Base-by-base conservation (phyloP, 2,329 filamentous ascomycete species). In the Acrodontium crateriforme region DNA sequence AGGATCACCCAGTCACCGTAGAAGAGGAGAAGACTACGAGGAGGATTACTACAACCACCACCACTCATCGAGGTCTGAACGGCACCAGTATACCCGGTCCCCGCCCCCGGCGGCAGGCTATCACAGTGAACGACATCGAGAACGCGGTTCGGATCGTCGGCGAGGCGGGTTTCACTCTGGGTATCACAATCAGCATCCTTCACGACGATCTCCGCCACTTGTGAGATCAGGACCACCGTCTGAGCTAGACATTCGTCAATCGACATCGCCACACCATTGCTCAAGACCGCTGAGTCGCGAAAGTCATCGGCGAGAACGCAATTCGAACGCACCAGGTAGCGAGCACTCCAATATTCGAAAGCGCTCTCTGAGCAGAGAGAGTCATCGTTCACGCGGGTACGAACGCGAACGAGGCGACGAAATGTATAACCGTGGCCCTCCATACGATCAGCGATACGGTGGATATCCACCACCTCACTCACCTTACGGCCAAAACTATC, bases 401-500 rank as follows among this genome's bases (percentile, higher is more conserved):
- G 33, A 35, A 17, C 31, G 29, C 5, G 38, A 40, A 15, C 23
- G 28, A 27, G 44, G 44, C 28, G 27, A 37, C 18, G 43, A 44
- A 3, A 52, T 52, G 48, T 49, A 50, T 28, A 37, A 40, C 22
- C 49, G 49, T 9, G 44, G 45, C 8, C 38, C 40, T 4, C 39
- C 33, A 7, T 45, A 50, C 24, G 45, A 44, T 15, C 35, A 28
- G n/a, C 38, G 43, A 21, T 44, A 49, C 29, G 39, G 40, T 13
- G 34, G 39, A 13, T 35, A 41, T 11, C 71, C 74, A n/a, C 65
- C 65, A 34, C 60, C 62, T 7, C 66, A 69, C 23, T 75, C 74
- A 20, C 71, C 74, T 9, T 71, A 76, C 45, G 60, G 54, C 29
- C 60, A 65, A 45, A 57, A 61, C 69, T 71, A 57, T 53, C 71